Evolutionary conservation across 345 rosid genomes (phyloP).

Genomic region (Trapa bicornis): DNA sequence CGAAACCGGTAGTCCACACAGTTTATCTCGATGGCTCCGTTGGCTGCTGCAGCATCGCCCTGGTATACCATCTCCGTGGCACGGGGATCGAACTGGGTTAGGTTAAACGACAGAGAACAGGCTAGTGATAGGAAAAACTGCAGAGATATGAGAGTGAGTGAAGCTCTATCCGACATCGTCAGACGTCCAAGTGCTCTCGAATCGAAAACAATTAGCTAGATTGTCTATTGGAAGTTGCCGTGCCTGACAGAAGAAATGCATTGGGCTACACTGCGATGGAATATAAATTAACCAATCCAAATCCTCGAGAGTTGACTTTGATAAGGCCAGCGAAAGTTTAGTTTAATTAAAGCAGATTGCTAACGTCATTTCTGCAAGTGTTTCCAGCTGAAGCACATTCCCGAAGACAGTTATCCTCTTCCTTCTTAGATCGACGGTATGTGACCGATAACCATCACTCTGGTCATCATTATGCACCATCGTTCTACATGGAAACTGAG

Average conservation of each 20-base stretch:
- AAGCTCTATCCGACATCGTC: background rate
- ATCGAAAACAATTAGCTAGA: background rate
- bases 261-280: background rate
- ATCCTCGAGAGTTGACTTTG: background rate
- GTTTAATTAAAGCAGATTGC: background rate
- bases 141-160: background rate
- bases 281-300: background rate
- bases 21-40: constrained; percentile 18
- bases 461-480: background rate
- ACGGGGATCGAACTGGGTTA: background rate
- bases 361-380: constrained; percentile 1
- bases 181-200: background rate
- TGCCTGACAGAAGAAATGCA: background rate
- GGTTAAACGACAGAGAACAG: background rate
- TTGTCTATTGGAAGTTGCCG: background rate
- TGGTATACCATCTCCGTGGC: constrained; percentile 7
- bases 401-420: no score
- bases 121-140: background rate
- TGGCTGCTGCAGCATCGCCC: constrained; percentile 18
- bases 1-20: constrained; percentile 7
- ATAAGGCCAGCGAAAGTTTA: background rate
- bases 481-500: no score
- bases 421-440: background rate
- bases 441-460: background rate
- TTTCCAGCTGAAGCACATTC: background rate